Evolutionary conservation across 257 asterid species (phyloP).

Genomic region (Echites panduratus): DNA sequence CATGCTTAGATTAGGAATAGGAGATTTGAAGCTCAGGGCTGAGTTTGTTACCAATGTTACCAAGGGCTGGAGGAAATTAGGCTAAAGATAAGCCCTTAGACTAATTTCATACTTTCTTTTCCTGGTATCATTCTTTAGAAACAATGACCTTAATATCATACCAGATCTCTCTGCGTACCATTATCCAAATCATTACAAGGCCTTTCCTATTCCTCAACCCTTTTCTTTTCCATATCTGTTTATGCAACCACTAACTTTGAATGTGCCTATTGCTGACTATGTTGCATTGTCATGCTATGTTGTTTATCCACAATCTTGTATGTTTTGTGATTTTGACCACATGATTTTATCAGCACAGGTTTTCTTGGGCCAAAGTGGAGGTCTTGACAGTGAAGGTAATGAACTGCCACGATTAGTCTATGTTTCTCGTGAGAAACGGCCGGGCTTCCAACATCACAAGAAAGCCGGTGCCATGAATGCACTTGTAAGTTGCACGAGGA

Average conservation of each 20-base stretch:
- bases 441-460: conserved; percentile 96
- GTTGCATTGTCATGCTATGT: not conserved
- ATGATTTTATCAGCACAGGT: conserved; percentile 48
- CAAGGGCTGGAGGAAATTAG: not conserved
- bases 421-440: conserved; percentile 99
- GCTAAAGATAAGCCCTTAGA: not conserved
- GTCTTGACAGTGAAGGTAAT: conserved; percentile 92
- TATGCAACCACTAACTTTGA: not conserved
- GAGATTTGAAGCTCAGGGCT: not conserved
- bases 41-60: not conserved
- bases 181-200: not conserved
- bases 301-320: not conserved
- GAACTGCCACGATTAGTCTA: conserved; percentile 88
- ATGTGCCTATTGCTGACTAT: not conserved
- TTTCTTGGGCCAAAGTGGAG: conserved; percentile 97
- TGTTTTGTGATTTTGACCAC: conserved; percentile 12
- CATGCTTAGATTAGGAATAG: not conserved
- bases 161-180: not conserved
- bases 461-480: conserved; percentile 99
- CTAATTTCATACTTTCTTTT: not conserved
- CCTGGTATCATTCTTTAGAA: not conserved
- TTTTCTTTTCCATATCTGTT: not conserved
- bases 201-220: not conserved
- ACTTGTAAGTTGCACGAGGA: conserved; percentile 51
- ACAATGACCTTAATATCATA: not conserved